Evolutionary conservation across 2,329 filamentous ascomycete genomes (phyloP).

Genomic region (Cercospora beticola): DNA sequence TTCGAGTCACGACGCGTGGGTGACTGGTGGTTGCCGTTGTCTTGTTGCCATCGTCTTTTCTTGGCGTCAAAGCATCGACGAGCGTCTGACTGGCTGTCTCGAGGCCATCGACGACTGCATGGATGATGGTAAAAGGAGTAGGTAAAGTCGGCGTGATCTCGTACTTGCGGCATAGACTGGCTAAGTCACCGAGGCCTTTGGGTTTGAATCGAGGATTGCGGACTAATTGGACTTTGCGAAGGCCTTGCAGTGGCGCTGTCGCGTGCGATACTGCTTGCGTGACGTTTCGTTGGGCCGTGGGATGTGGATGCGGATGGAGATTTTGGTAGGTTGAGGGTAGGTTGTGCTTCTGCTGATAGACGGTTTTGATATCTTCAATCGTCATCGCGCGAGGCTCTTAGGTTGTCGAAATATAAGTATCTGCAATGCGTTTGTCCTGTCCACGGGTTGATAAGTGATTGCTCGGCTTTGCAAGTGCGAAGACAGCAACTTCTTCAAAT

Average conservation of each 20-base stretch:
- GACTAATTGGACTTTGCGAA: constrained; percentile 30
- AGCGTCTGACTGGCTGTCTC: neutral
- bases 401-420: neutral
- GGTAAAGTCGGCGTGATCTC: constrained; percentile 27
- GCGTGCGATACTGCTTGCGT: neutral
- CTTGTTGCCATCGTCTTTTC: constrained; percentile 5
- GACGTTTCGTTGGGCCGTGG: neutral
- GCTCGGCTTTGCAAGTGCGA: neutral
- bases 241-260: constrained; percentile 15
- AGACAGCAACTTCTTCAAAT: neutral
- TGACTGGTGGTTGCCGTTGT: constrained; percentile 11
- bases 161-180: constrained; percentile 30
- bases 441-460: neutral
- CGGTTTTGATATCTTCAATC: constrained; percentile 24
- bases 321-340: constrained; percentile 25
- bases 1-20: constrained; percentile 14
- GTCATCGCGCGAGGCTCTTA: constrained; percentile 9
- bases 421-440: neutral
- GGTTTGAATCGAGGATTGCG: constrained; percentile 30
- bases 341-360: constrained; percentile 25
- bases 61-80: neutral
- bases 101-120: constrained; percentile 18
- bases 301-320: neutral
- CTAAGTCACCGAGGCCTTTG: constrained; percentile 26
- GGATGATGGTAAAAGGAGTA: constrained; percentile 24